Base-by-base conservation (phyloP, 225 moss, liverwort and hornwort genomes). In the Polytrichum commune region DNA sequence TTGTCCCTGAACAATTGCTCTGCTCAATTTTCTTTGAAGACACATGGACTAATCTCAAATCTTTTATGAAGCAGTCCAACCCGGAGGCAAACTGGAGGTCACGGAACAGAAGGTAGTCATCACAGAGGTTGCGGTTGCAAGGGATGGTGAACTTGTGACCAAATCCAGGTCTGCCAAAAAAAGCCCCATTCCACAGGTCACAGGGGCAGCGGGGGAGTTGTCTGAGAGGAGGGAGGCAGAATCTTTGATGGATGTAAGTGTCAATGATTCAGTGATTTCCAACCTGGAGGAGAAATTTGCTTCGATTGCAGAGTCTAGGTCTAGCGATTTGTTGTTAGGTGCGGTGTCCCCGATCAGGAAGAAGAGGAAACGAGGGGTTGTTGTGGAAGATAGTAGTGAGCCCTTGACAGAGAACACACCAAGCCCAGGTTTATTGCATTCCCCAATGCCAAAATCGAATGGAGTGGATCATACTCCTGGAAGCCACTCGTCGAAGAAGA, bases 261-360 rank as follows among this genome's bases (percentile, higher is more conserved):
- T 92, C 68, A 60, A 77, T 76, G 86, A 86, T 55, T 77, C 89
- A 55, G 89, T 89, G 67, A 81, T 89, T 72, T 79, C 84, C 61
- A 94, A 94, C 32, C 62, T 97, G 81, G 91, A 92, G 83, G 75
- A 87, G 60, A 88, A 85, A 72, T 92, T 97, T 63, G 94, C 91
- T 69, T 82, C 75, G 2, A 89, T 91, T 27, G 93, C 91, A 22
- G 83, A 74, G 67, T 60, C 60, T 55, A 72, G 77, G 75, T 81
- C 83, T 25, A 81, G 73, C 64, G 78, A 71, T 56, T 80, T 67
- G 29, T 71, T 60, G 25, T 73, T 60, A 33, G 69, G 69, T 58
- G 79, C 68, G 57, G 33, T 62, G 55, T 72, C 68, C 13, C 65
- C 87, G 63, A 30, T 61, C 53, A 84, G 75, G 66, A 91, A 73